A percentile compares a stretch with the other conserved stretches of the same genome.
phyloP scores from a whole-genome alignment of 2,329 filamentous ascomycete genomes.

The Colletotrichum higginsianum region DNA sequence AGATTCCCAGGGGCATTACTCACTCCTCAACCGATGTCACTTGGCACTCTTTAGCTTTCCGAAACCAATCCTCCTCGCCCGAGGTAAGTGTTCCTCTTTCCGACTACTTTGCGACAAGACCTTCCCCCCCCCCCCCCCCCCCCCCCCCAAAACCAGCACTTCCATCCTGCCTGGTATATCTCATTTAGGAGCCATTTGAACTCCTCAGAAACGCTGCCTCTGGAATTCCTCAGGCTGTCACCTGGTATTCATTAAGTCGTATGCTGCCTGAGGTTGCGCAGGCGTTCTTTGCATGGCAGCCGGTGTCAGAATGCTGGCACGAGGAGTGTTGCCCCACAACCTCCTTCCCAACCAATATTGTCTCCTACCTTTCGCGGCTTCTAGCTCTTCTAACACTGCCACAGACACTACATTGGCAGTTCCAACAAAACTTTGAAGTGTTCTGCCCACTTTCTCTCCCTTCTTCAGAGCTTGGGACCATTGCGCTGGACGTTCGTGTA shows the following conservation, averaged over 20 bases:
- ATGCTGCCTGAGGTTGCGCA: not conserved
- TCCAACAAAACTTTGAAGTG: not conserved
- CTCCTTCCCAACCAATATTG: slow-evolving; percentile 1
- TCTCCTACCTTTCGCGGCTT: not conserved
- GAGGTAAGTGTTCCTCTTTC: not conserved
- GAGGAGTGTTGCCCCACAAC: not conserved
- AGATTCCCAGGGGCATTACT: not conserved
- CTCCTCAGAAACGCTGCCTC: not conserved
- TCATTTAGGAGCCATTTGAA: not conserved
- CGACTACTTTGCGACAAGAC: not conserved
- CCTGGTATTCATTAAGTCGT: accelerated
- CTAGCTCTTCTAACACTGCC: not conserved
- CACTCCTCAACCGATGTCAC: not conserved
- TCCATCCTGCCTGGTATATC: not conserved
- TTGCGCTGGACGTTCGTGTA: not conserved
- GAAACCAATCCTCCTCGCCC: not conserved
- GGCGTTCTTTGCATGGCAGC: not conserved
- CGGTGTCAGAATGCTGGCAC: not conserved
- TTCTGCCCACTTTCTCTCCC: not conserved
- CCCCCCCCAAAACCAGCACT: not conserved
- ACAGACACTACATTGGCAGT: too few species aligned
- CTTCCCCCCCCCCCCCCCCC: not conserved
- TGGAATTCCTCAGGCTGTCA: too few species aligned
- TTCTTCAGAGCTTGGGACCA: too few species aligned
- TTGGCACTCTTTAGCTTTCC: not conserved